These are phyloP conservation scores for Venturia asperata DNA, from an alignment of 2,329 filamentous ascomycete genomes.

Conservation along the genomic window DNA sequence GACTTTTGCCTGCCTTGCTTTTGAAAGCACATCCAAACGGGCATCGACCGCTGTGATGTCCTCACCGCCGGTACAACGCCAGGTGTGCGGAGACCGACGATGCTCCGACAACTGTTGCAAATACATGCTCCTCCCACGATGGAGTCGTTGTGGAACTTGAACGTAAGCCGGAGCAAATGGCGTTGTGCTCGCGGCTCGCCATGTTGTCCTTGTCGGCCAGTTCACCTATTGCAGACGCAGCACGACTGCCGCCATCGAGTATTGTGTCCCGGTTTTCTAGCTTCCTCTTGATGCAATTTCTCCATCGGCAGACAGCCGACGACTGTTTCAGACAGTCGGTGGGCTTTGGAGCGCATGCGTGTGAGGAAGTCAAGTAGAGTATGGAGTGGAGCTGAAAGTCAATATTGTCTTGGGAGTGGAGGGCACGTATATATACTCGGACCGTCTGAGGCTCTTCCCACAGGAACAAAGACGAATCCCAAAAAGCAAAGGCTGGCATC, in stretches of 20 bases:
- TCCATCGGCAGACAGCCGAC: neutral
- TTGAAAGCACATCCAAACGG: neutral
- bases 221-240: neutral
- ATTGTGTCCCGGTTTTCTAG: neutral
- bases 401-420: neutral
- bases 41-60: neutral
- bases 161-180: neutral
- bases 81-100: neutral
- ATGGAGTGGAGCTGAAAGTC: neutral
- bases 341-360: neutral
- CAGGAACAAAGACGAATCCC: neutral
- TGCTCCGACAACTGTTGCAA: neutral
- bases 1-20: neutral
- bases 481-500: neutral
- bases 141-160: neutral
- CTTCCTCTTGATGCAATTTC: neutral
- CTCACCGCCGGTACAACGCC: neutral
- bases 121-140: neutral
- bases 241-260: neutral
- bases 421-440: neutral
- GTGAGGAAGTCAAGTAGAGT: neutral
- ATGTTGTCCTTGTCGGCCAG: constrained; percentile 6
- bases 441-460: neutral
- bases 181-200: constrained; percentile 10
- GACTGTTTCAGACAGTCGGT: neutral